A percentile compares a stretch with the other conserved stretches of the same genome.
These are phyloP conservation scores for Candida cerambycidarum DNA, from an alignment of 805 yeast genomes.

Conservation along the genomic window DNA sequence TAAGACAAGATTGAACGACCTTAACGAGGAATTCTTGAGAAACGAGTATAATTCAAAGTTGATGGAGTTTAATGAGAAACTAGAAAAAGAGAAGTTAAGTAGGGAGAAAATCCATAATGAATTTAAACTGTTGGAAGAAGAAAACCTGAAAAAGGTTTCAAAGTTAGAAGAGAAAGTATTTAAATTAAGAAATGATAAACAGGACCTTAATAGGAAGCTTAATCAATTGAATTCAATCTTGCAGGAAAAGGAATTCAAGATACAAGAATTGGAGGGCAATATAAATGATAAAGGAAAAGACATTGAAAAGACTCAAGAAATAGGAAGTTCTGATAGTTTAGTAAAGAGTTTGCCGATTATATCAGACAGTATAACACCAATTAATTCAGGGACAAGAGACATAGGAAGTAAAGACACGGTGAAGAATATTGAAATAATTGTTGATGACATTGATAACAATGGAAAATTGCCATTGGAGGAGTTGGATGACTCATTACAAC, in stretches of 20 bases:
- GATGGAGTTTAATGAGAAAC: constrained; percentile 8
- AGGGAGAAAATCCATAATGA: constrained; percentile 12
- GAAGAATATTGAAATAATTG: not conserved
- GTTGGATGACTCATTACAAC: constrained; percentile 2
- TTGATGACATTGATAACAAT: not conserved
- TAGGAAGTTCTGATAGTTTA: not conserved
- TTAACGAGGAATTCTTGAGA: constrained; percentile 26
- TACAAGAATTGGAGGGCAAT: constrained; percentile 3
- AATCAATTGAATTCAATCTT: constrained; percentile 1
- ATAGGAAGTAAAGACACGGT: not conserved
- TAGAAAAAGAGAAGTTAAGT: constrained; percentile 1
- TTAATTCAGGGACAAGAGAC: not conserved
- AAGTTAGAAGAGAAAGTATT: constrained; percentile 11
- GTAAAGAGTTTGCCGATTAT: not conserved
- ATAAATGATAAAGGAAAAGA: not conserved
- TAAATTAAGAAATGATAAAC: constrained; percentile 10
- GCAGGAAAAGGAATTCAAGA: constrained; percentile 6
- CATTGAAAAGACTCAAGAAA: not conserved
- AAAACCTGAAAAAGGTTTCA: constrained; percentile 4
- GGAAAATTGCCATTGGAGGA: constrained; percentile 5
- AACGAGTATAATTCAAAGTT: constrained; percentile 16
- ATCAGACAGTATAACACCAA: too few relatives aligned
- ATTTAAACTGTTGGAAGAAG: constrained; percentile 9
- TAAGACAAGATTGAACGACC: constrained; percentile 25
- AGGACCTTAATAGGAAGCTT: constrained; percentile 7